Conservation (phyloP, 441 rosid genomes). For the Erodium moschatum region DNA sequence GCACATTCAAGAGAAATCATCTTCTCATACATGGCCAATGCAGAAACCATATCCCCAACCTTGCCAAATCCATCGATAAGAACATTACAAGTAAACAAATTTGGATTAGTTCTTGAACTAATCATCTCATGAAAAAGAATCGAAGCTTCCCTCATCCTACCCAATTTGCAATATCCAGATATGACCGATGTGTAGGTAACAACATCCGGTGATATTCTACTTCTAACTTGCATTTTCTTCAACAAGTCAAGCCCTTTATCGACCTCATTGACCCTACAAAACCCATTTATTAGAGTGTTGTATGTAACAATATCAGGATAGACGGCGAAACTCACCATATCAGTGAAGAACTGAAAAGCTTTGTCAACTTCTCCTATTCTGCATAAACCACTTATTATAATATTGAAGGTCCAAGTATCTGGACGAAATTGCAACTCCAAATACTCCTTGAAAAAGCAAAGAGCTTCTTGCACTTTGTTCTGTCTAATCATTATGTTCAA, state of each 20-base stretch:
- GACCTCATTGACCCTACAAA: slow-evolving; percentile 48
- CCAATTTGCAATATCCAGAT: slow-evolving; percentile 59
- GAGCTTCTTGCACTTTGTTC: slow-evolving; percentile 46
- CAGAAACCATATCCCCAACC: slow-evolving; percentile 45
- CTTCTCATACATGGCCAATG: slow-evolving; percentile 37
- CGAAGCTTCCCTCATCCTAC: slow-evolving; percentile 55
- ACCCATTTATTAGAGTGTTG: slow-evolving; percentile 62
- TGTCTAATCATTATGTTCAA: slow-evolving; percentile 44
- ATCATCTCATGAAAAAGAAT: slow-evolving; percentile 52
- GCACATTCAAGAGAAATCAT: slow-evolving; percentile 43
- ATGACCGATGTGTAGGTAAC: slow-evolving; percentile 65
- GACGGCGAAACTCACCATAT: slow-evolving; percentile 52
- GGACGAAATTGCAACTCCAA: slow-evolving; percentile 34
- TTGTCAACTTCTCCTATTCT: slow-evolving; percentile 34
- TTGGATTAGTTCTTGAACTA: slow-evolving; percentile 42
- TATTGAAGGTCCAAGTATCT: slow-evolving; percentile 65
- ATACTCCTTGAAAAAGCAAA: slow-evolving; percentile 38
- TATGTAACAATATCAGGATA: slow-evolving; percentile 56
- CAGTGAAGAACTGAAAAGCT: slow-evolving; percentile 41
- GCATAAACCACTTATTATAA: slow-evolving; percentile 59
- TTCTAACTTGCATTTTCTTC: slow-evolving; percentile 30
- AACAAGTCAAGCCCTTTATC: slow-evolving; percentile 42
- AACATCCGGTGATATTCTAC: slow-evolving; percentile 38
- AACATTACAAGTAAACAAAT: slow-evolving; percentile 51
- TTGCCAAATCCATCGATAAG: slow-evolving; percentile 75